phyloP scores from a whole-genome alignment of 148 eudicot species.

The Mesembryanthemum crystallinum region DNA sequence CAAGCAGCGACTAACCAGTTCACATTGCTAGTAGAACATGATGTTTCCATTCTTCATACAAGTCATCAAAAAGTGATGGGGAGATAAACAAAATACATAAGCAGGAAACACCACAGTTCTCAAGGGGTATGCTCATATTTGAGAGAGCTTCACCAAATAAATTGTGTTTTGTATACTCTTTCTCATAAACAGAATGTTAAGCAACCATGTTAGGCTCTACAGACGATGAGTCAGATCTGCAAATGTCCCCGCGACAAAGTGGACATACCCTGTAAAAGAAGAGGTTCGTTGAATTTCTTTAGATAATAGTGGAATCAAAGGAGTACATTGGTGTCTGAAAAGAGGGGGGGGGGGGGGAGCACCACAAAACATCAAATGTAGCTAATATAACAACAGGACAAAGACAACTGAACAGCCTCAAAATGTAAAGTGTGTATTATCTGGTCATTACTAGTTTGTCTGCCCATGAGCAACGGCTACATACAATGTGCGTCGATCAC shows the following conservation, averaged over 20 bases:
- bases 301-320: background rate
- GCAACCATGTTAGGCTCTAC: conserved; percentile 27
- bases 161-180: conserved; percentile 22
- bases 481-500: too few species aligned
- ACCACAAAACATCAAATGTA: background rate
- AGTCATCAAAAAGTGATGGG: background rate
- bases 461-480: too few species aligned
- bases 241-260: conserved; percentile 78
- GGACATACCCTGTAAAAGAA: conserved; percentile 64
- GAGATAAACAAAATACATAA: background rate
- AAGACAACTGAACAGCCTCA: background rate
- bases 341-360: background rate
- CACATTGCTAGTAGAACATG: background rate
- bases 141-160: conserved; percentile 15
- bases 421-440: background rate
- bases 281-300: conserved; percentile 2
- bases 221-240: conserved; percentile 39
- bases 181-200: conserved; percentile 4
- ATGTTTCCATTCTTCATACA: conserved; percentile 4
- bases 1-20: background rate
- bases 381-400: background rate
- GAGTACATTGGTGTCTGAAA: background rate
- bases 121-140: conserved; percentile 3
- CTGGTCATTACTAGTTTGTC: too few species aligned
- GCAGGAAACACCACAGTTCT: conserved; percentile 12